These are phyloP conservation scores for Fallopia convolvulus DNA, from an alignment of 148 eudicot genomes.

Conservation along the genomic window DNA sequence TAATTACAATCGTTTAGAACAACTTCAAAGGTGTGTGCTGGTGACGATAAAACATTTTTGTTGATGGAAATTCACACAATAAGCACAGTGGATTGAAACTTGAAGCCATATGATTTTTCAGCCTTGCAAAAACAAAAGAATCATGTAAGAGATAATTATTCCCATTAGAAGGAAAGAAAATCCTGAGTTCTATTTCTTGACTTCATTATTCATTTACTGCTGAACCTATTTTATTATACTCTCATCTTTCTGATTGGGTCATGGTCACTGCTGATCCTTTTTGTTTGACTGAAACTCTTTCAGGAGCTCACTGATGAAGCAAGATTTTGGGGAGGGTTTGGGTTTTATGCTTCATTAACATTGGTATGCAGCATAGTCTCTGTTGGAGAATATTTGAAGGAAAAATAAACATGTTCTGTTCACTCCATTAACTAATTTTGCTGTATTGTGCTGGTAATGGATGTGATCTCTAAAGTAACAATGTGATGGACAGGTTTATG, in stretches of 20 bases:
- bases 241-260: not conserved
- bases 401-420: not conserved
- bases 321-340: constrained; percentile 94
- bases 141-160: not conserved
- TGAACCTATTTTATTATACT: not conserved
- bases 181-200: not conserved
- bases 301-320: constrained; percentile 64
- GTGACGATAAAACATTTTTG: not conserved
- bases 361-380: constrained; percentile 44
- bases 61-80: not conserved
- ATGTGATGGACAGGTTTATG: constrained; percentile 52
- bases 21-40: not conserved
- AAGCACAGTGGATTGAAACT: not conserved
- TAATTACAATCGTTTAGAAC: not conserved
- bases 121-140: not conserved
- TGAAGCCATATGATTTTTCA: not conserved
- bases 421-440: not conserved
- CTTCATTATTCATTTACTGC: not conserved
- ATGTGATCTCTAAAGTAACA: not conserved
- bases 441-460: not conserved
- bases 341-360: constrained; percentile 61
- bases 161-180: not conserved
- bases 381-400: constrained; percentile 1
- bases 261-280: constrained; percentile 4
- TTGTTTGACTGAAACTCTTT: constrained; percentile 15